A percentile compares a stretch with the other conserved stretches of the same genome.
Evolutionary conservation across 495 filamentous ascomycete genomes (phyloP).

Genomic region (Durotheca rogersii): DNA sequence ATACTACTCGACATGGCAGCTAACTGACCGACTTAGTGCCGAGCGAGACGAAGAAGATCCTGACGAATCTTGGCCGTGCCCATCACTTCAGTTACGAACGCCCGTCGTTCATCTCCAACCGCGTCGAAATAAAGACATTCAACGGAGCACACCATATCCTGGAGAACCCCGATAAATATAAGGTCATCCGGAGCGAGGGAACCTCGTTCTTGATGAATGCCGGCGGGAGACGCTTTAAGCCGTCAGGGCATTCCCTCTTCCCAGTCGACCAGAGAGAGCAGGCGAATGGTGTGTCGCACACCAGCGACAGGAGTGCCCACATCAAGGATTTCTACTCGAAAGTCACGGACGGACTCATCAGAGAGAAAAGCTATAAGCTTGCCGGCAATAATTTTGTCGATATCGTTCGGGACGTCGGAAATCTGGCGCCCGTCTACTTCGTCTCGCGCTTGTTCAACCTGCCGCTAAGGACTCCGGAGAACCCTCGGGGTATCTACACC

Average conservation of each 20-base stretch:
- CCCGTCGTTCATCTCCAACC: conserved; percentile 54
- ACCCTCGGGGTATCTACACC: conserved; percentile 69
- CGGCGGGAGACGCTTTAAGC: conserved; percentile 53
- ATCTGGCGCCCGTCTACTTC: conserved; percentile 71
- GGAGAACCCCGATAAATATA: conserved; percentile 63
- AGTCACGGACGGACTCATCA: conserved; percentile 63
- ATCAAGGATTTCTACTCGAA: conserved; percentile 67
- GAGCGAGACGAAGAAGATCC: conserved; percentile 69
- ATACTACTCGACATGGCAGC: neutral
- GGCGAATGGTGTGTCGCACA: conserved; percentile 60
- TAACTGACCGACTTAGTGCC: conserved; percentile 22
- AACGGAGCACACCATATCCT: conserved; percentile 63
- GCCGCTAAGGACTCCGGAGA: conserved; percentile 68
- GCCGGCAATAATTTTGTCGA: conserved; percentile 70
- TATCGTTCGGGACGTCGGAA: conserved; percentile 73
- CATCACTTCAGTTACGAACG: conserved; percentile 70
- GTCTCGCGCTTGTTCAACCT: conserved; percentile 70
- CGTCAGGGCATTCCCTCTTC: conserved; percentile 51
- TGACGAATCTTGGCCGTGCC: conserved; percentile 67
- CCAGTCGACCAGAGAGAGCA: conserved; percentile 53
- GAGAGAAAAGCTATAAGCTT: conserved; percentile 59
- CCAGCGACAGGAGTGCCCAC: conserved; percentile 52
- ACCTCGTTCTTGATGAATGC: conserved; percentile 52
- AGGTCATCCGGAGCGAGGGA: conserved; percentile 59
- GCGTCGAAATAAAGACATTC: conserved; percentile 60